Evolutionary conservation across 192 early-diverging fungal genomes (phyloP).

Genomic region (Rhizophlyctis rosea): DNA sequence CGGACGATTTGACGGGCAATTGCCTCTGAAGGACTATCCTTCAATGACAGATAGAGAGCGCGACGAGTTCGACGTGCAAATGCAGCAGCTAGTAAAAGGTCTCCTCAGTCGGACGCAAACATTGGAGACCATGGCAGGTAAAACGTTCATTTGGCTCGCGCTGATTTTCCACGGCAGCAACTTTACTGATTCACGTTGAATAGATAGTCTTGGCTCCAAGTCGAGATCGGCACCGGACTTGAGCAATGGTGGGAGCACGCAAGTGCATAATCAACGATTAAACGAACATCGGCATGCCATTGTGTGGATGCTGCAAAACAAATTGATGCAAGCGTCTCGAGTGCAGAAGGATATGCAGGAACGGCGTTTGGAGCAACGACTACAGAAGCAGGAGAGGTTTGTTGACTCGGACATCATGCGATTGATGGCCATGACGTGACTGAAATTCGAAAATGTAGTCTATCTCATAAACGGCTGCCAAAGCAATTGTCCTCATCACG

Average conservation of each 20-base stretch:
- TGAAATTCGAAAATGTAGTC: too few relatives aligned
- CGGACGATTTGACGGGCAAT: background rate
- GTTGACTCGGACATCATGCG: too few relatives aligned
- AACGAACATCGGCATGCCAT: conserved; percentile 31
- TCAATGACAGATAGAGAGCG: conserved; percentile 22
- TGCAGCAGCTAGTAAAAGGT: conserved; percentile 9
- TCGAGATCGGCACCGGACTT: background rate
- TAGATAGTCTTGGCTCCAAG: conserved; percentile 4
- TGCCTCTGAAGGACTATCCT: conserved; percentile 9
- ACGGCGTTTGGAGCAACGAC: conserved; percentile 19
- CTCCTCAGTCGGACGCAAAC: conserved; percentile 4
- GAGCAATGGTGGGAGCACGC: background rate
- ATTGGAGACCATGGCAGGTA: background rate
- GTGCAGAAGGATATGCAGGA: conserved; percentile 34
- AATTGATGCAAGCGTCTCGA: conserved; percentile 32
- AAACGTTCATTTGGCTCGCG: background rate
- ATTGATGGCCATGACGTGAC: too few relatives aligned
- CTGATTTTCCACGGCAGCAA: background rate
- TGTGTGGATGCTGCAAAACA: conserved; percentile 37
- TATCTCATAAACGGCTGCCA: too few relatives aligned
- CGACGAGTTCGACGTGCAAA: conserved; percentile 16
- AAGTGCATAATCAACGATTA: conserved; percentile 14
- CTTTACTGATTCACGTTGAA: background rate
- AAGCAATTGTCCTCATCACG: too few relatives aligned
- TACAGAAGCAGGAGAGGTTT: conserved; percentile 16